phyloP scores from a whole-genome alignment of 441 rosid species.

The Adansonia grandidieri region DNA sequence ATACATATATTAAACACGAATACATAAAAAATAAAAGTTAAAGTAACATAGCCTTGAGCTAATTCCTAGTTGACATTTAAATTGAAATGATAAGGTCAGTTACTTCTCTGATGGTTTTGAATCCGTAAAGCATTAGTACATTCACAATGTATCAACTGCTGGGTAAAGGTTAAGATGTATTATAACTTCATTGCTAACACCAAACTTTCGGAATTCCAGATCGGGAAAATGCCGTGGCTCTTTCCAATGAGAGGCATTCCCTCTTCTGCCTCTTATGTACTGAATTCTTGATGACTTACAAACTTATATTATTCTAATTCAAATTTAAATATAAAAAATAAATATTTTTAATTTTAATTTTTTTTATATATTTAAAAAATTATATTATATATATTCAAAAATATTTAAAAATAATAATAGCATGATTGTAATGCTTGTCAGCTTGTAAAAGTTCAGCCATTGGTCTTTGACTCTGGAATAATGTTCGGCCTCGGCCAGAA shows the following conservation, averaged over 20 bases:
- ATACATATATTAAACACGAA: too few relatives aligned
- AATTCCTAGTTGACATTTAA: neutral
- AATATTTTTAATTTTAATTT: too few relatives aligned
- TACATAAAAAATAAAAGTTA: too few relatives aligned
- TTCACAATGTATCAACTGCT: neutral
- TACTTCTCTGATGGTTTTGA: neutral
- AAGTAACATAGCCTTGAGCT: neutral
- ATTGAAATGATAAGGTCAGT: conserved; percentile 8
- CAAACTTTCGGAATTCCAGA: conserved; percentile 4
- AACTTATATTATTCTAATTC: too few relatives aligned
- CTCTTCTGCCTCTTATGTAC: neutral
- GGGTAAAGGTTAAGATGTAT: neutral
- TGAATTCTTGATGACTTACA: neutral
- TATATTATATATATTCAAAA: too few relatives aligned
- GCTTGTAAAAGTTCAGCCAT: too few relatives aligned
- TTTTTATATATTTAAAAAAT: too few relatives aligned
- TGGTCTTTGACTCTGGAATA: too few relatives aligned
- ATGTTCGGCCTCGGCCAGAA: too few relatives aligned
- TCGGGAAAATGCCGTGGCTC: neutral
- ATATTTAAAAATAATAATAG: too few relatives aligned
- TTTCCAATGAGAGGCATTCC: neutral
- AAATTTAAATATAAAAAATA: too few relatives aligned
- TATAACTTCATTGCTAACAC: conserved; percentile 18
- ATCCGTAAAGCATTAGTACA: neutral
- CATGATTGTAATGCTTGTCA: too few relatives aligned